Conservation (phyloP, 306 rosid genomes). For the Lathyrus aphaca region DNA sequence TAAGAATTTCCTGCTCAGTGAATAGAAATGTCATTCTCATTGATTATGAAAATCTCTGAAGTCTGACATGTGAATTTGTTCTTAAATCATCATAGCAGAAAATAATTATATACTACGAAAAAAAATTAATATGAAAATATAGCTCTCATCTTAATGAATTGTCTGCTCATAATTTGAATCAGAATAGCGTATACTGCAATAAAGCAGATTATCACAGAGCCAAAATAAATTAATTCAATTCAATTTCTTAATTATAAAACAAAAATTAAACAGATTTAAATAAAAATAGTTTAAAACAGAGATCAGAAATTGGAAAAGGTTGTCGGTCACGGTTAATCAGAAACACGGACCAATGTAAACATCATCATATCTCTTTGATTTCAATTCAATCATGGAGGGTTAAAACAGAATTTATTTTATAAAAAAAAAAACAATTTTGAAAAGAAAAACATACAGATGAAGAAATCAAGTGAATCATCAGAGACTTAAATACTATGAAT, state of each 20-base stretch:
- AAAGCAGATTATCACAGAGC: conserved; percentile 75
- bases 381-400: neutral
- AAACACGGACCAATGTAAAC: conserved; percentile 73
- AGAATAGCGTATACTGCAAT: conserved; percentile 83
- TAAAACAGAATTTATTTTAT: no score
- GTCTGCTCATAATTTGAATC: conserved; percentile 50
- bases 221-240: neutral
- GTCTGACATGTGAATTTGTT: conserved; percentile 88
- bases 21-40: conserved; percentile 65
- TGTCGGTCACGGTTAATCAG: conserved; percentile 70
- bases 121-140: no score
- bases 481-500: conserved; percentile 87
- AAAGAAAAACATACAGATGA: neutral
- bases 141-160: conserved; percentile 53
- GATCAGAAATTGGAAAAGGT: conserved; percentile 64
- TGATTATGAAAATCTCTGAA: conserved; percentile 67
- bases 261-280: accelerated
- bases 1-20: conserved; percentile 48
- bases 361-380: conserved; percentile 60
- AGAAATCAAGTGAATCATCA: conserved; percentile 48
- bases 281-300: neutral
- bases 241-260: neutral
- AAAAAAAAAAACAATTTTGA: accelerated
- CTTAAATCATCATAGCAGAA: conserved; percentile 62
- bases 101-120: accelerated